Percentiles rank a stretch among this genome's conserved stretches.
Evolutionary conservation across 108 stramenopile species (phyloP).

Genomic region (Craspedostauros australis): DNA sequence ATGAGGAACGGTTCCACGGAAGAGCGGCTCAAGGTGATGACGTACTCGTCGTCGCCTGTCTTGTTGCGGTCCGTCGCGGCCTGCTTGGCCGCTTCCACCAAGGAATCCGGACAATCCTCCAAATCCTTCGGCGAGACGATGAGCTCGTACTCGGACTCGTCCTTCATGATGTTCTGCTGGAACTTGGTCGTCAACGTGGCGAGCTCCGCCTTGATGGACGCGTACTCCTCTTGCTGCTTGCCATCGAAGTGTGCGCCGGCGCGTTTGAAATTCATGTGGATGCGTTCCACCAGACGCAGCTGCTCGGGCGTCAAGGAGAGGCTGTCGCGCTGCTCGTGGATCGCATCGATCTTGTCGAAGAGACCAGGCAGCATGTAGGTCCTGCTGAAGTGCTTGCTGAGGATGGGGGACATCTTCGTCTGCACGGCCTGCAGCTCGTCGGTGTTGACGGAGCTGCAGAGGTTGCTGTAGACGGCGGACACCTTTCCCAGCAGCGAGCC

Average conservation of each 20-base stretch:
- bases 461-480: conserved; percentile 36
- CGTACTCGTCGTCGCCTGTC: conserved; percentile 34
- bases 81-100: conserved; percentile 55
- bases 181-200: conserved; percentile 58
- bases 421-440: conserved; percentile 52
- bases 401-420: conserved; percentile 43
- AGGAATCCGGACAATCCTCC: conserved; percentile 51
- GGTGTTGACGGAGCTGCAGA: conserved; percentile 45
- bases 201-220: conserved; percentile 57
- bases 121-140: conserved; percentile 43
- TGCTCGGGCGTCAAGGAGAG: conserved; percentile 38
- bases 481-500: conserved; percentile 32
- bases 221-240: conserved; percentile 48
- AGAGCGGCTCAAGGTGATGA: conserved; percentile 63
- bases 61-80: conserved; percentile 60
- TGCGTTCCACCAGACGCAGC: conserved; percentile 57
- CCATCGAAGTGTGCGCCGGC: conserved; percentile 51
- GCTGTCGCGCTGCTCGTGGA: conserved; percentile 33
- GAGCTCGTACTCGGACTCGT: conserved; percentile 63
- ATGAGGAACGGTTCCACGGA: conserved; percentile 74
- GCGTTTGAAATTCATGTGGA: conserved; percentile 59
- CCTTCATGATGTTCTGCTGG: conserved; percentile 68
- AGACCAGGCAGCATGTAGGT: conserved; percentile 59
- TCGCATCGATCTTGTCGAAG: conserved; percentile 47
- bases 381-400: conserved; percentile 36